Percentiles rank a stretch among this genome's conserved stretches.
phyloP scores from a whole-genome alignment of 169 alveolate species.

The Theileria equi region DNA sequence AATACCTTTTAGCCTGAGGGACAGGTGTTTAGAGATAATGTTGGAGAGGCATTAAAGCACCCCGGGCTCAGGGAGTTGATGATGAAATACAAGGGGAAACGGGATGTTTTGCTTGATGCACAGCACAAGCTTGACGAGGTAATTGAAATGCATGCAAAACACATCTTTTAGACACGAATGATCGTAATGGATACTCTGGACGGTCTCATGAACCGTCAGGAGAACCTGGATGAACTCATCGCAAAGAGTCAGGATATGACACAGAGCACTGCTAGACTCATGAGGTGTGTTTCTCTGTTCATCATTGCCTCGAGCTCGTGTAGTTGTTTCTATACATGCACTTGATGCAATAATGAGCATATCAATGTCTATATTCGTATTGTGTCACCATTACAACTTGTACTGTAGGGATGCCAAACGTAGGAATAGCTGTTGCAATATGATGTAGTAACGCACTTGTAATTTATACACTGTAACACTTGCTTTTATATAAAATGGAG shows the following conservation, averaged over 20 bases:
- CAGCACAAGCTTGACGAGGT: slow-evolving; percentile 63
- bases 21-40: slow-evolving; percentile 38
- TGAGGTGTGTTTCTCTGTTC: slow-evolving; percentile 53
- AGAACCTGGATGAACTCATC: slow-evolving; percentile 64
- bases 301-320: too few relatives aligned
- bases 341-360: too few relatives aligned
- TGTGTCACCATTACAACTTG: neutral
- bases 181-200: slow-evolving; percentile 65
- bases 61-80: slow-evolving; percentile 40
- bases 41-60: slow-evolving; percentile 40
- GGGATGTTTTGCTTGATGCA: slow-evolving; percentile 59
- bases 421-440: slow-evolving; percentile 55
- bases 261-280: slow-evolving; percentile 62
- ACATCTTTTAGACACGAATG: slow-evolving; percentile 32
- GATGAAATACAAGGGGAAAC: slow-evolving; percentile 55
- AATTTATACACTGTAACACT: neutral
- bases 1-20: slow-evolving; percentile 14
- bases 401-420: slow-evolving; percentile 55
- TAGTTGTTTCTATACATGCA: neutral
- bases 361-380: neutral
- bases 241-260: slow-evolving; percentile 69
- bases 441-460: slow-evolving; percentile 37
- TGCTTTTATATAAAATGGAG: slow-evolving; percentile 27
- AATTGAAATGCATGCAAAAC: neutral
- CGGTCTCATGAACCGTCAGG: slow-evolving; percentile 51